Percentiles rank a stretch among this genome's conserved stretches.
Conservation (phyloP, 805 yeast species). For the Candida xyloterini region DNA sequence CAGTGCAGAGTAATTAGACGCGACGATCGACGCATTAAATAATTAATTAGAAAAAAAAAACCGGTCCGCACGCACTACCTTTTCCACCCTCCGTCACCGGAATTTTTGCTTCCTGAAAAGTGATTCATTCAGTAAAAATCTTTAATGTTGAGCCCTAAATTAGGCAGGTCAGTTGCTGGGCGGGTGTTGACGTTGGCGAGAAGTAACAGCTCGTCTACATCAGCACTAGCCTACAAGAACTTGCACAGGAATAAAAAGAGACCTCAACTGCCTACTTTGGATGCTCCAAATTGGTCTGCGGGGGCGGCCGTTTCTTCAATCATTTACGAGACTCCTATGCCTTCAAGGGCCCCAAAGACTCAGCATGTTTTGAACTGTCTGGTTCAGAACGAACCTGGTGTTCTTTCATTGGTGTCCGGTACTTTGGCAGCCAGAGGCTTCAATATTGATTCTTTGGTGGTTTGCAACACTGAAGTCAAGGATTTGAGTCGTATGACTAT, state of each 20-base stretch:
- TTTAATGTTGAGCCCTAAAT: conserved; percentile 17
- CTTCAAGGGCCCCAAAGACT: conserved; percentile 58
- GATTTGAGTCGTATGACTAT: conserved; percentile 97
- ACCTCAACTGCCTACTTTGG: conserved; percentile 91
- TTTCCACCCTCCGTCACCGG: conserved; percentile 10
- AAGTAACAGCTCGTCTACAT: conserved; percentile 62
- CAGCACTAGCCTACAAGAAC: conserved; percentile 92
- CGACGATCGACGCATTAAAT: conserved; percentile 5
- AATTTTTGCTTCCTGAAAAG: conserved; percentile 2
- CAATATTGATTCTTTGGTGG: conserved; percentile 96
- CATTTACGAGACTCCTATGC: conserved; percentile 82
- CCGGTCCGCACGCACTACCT: conserved; percentile 6
- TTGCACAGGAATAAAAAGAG: conserved; percentile 80
- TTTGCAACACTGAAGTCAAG: conserved; percentile 92
- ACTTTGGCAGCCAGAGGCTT: conserved; percentile 97
- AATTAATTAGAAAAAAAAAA: background rate
- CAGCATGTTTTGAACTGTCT: conserved; percentile 94
- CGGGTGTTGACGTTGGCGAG: conserved; percentile 17
- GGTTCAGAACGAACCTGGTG: conserved; percentile 99
- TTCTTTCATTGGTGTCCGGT: conserved; percentile 86
- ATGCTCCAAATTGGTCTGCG: conserved; percentile 94
- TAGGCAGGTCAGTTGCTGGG: conserved; percentile 13
- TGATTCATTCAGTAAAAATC: conserved; percentile 7
- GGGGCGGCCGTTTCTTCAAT: conserved; percentile 95
- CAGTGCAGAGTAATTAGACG: conserved; percentile 6